A percentile compares a stretch with the other conserved stretches of the same genome.
These are phyloP conservation scores for Leptosphaerulina australis DNA, from an alignment of 2,329 filamentous ascomycete species.

Conservation along the genomic window DNA sequence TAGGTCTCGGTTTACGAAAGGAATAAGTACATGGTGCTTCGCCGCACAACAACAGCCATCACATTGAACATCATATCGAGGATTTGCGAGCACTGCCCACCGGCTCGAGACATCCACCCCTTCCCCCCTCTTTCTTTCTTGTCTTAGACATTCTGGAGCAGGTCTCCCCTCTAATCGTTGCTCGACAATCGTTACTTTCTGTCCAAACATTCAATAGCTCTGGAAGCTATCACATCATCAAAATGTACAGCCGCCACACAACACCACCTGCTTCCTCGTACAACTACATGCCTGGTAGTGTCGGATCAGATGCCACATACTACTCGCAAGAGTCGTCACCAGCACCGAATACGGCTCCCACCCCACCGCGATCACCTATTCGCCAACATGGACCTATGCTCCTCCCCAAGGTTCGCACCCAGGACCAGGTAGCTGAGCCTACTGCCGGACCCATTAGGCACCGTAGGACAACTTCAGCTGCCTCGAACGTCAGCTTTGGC, in stretches of 20 bases:
- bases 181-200: constrained; percentile 43
- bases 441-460: constrained; percentile 62
- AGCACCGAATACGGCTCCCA: constrained; percentile 70
- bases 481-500: constrained; percentile 42
- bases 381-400: constrained; percentile 79
- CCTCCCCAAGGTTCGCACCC: constrained; percentile 82
- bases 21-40: constrained; percentile 48
- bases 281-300: constrained; percentile 49
- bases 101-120: constrained; percentile 49
- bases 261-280: constrained; percentile 52
- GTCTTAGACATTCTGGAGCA: constrained; percentile 52
- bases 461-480: constrained; percentile 61
- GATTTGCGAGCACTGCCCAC: constrained; percentile 33
- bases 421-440: constrained; percentile 77
- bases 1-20: constrained; percentile 22
- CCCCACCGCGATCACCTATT: constrained; percentile 73
- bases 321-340: constrained; percentile 71
- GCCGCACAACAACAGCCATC: constrained; percentile 40
- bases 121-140: constrained; percentile 44
- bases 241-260: constrained; percentile 54
- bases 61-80: constrained; percentile 14
- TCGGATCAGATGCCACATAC: constrained; percentile 61
- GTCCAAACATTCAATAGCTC: constrained; percentile 32
- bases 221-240: constrained; percentile 44
- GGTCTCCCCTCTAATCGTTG: constrained; percentile 52